Evolutionary conservation across 441 rosid species (phyloP).

Genomic region (Populus hybrid): DNA sequence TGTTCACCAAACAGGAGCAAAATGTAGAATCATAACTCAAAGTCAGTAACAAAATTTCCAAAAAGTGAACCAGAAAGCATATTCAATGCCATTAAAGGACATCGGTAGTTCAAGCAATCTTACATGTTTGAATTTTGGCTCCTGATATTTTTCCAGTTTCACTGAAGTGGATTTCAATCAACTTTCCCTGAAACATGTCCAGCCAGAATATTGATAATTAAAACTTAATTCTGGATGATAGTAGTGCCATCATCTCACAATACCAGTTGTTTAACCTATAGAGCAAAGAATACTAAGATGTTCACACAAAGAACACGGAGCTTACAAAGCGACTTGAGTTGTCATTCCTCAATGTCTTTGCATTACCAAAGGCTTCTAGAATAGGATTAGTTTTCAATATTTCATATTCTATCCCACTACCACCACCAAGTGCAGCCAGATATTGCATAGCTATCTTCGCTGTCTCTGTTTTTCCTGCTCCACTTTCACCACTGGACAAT

Average conservation of each 20-base stretch:
- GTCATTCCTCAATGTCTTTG: constrained; percentile 92
- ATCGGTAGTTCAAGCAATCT: constrained; percentile 32
- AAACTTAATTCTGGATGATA: neutral
- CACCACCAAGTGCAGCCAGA: constrained; percentile 99
- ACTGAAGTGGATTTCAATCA: constrained; percentile 95
- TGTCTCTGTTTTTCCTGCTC: constrained; percentile 99
- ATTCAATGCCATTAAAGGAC: constrained; percentile 9
- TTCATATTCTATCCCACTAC: constrained; percentile 97
- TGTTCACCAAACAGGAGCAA: constrained; percentile 36
- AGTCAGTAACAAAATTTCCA: constrained; percentile 31
- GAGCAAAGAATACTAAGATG: neutral
- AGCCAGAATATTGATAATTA: constrained; percentile 25
- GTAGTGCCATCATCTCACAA: neutral
- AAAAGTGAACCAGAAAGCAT: constrained; percentile 12
- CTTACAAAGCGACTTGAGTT: constrained; percentile 99
- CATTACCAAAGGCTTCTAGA: constrained; percentile 99
- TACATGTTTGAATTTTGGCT: constrained; percentile 97
- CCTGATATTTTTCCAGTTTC: constrained; percentile 97
- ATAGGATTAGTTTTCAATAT: constrained; percentile 95
- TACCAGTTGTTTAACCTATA: constrained; percentile 5
- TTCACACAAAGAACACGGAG: constrained; percentile 27
- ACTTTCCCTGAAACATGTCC: constrained; percentile 68
- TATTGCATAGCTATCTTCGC: constrained; percentile 99
- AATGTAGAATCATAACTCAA: constrained; percentile 26
- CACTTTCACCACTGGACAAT: constrained; percentile 93